Evolutionary conservation across 306 rosid genomes (phyloP), one percentile per base, ranked within the genome.

Genomic region (Quercus aquifolioides): DNA sequence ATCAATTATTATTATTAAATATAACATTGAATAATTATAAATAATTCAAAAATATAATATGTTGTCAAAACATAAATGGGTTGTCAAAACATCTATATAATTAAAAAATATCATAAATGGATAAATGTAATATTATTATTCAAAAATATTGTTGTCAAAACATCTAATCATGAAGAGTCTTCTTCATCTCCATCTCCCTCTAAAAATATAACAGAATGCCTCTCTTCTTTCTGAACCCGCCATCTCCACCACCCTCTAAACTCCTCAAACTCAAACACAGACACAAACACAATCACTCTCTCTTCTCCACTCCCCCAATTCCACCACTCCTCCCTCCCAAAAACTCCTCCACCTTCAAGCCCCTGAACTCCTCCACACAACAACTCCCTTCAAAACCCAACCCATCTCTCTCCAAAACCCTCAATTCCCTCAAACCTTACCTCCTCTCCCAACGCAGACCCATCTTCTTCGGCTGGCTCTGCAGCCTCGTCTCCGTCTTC

Each of bases 401-500:
- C 13, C 43, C 31, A 11, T 51, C 84, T 5, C 68, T 83, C 23
- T 77, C 85, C 33, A 52, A 60, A 33, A 82, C 90, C 26, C 49
- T 87, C 23, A 65, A 70, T 14, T 82, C 86, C 43, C 91, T 94
- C 55, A 85, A 84, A 71, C 97, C 97, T 6, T 76, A 74, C 83
- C 30, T 91, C 55, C 70, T 81, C 56, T 69, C 94, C 13, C 86
- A 92, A 12, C 82, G 68, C 49, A 83, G 41, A 31, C 74, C 84
- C 49, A 87, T 94, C 63, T 81, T 92, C 55, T 76, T 69, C 31
- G 98, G 94, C 19, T 94, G 97, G 97, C 88, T 92, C 78, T 91
- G 97, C 81, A 87, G 93, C 69, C 67, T 88, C 56, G 49, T 91
- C 80, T 92, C 98, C 46, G 97, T 91, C 46, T 68, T 73, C 74